These are phyloP conservation scores for Arbutus unedo DNA, from an alignment of 148 eudicot species.

Conservation along the genomic window DNA sequence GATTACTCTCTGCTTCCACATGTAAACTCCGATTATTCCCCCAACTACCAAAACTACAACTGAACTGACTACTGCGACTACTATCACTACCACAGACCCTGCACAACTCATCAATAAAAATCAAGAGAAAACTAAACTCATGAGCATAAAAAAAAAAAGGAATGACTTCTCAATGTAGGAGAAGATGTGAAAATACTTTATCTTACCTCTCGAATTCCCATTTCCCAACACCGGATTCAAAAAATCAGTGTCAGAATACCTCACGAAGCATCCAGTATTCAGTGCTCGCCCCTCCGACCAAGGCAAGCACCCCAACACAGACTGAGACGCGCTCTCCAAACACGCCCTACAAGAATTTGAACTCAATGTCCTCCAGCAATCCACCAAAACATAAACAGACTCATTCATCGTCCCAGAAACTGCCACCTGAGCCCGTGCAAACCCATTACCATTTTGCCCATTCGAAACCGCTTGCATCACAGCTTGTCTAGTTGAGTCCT, in stretches of 20 bases:
- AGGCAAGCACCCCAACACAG: constrained; percentile 44
- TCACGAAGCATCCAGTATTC: constrained; percentile 58
- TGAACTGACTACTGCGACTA: constrained; percentile 41
- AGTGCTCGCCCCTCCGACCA: constrained; percentile 55
- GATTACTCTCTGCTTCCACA: constrained; percentile 39
- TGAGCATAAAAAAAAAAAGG: not conserved
- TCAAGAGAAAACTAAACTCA: not conserved
- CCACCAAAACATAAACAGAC: constrained; percentile 43
- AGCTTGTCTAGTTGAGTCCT: constrained; percentile 27
- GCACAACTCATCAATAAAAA: constrained; percentile 14
- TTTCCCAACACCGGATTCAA: constrained; percentile 31
- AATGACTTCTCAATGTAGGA: not conserved
- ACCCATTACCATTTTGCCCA: constrained; percentile 29
- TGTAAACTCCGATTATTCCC: constrained; percentile 30
- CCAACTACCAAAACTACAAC: constrained; percentile 37
- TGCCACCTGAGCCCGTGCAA: constrained; percentile 24
- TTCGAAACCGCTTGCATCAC: constrained; percentile 28
- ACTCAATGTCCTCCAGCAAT: constrained; percentile 55
- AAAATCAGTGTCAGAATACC: constrained; percentile 54
- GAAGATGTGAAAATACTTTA: not conserved
- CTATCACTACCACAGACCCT: constrained; percentile 34
- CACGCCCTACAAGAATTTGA: constrained; percentile 38
- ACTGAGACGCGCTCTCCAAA: constrained; percentile 41
- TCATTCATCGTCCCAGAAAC: constrained; percentile 27
- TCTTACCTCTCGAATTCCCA: constrained; percentile 33